Evolutionary conservation across 2,329 filamentous ascomycete species (phyloP).

Genomic region (Cadophora malorum): DNA sequence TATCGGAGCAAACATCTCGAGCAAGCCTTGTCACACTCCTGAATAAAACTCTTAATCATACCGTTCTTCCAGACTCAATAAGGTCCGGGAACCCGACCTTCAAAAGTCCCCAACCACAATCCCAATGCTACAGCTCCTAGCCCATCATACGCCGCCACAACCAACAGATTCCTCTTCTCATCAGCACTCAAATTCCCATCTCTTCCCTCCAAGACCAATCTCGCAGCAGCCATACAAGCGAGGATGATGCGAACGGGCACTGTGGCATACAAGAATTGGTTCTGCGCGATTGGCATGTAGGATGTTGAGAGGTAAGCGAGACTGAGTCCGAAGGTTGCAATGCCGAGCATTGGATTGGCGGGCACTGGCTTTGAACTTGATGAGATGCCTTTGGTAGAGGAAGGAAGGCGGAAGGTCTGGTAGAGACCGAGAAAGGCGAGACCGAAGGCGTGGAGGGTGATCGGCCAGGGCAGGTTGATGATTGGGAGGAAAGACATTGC

Average conservation of each 20-base stretch:
- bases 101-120: conserved; percentile 24
- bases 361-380: conserved; percentile 11
- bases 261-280: conserved; percentile 34
- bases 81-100: conserved; percentile 14
- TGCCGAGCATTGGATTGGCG: conserved; percentile 29
- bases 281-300: conserved; percentile 35
- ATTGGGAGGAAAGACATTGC: neutral
- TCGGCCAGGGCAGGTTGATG: conserved; percentile 31
- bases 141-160: conserved; percentile 28
- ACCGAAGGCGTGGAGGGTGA: conserved; percentile 22
- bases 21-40: too few relatives aligned
- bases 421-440: conserved; percentile 17
- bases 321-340: conserved; percentile 34
- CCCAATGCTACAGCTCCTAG: conserved; percentile 20
- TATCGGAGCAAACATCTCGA: neutral
- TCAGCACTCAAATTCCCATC: conserved; percentile 9
- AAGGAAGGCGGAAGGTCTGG: conserved; percentile 1
- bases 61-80: conserved; percentile 19
- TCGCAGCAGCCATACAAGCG: conserved; percentile 21
- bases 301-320: conserved; percentile 34
- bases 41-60: neutral
- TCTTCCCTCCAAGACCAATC: conserved; percentile 13
- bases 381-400: neutral
- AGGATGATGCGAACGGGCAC: conserved; percentile 22
- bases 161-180: conserved; percentile 25